Base-by-base conservation (phyloP, 257 asterid genomes). In the Solanum phureja region DNA sequence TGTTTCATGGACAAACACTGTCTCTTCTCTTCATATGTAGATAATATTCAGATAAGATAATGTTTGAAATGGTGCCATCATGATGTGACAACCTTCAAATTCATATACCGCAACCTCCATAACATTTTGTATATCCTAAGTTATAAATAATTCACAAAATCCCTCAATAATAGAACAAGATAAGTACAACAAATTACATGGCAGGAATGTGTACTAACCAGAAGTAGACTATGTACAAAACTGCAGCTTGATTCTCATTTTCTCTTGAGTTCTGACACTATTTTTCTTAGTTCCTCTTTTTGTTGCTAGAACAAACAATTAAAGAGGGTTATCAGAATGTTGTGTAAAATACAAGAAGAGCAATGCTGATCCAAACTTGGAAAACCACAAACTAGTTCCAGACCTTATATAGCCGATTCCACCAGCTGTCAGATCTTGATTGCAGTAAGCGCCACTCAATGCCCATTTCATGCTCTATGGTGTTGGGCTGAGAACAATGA, bases 401-500 rank as follows among this genome's bases (percentile, higher is more conserved):
- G 24, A 92, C 99, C 98, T 94, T 87, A 87, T 92, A 91, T 75
- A 97, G 92, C 88, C 8, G 84, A 87, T 87, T 69, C 98, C 97
- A 94, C 93, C 95, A 91, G n/a, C 40, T 34, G 29, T 93, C 95
- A 58, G 91, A 91, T 90, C 89, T 90, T n/a, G 92, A 44, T 42
- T 95, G 98, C 84, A 93, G 89, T 81, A 93, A 89, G 90, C 94
- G 89, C 99, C 99, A 97, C 0, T 91, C 91, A 93, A 93, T 83
- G 77, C 96, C 98, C 96, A 97, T 92, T 88, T 95, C 98, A 88
- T 89, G 92, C 88, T 94, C 99, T 42, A 97, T 87, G 11, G 98
- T 94, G 94, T 97, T 97, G 58, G 92, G 90, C 90, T 97, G 98
- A 90, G 99, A 92, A 91, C 90, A 94, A 88, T 97, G 98, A 81